Percentiles rank a stretch among this genome's conserved stretches.
Evolutionary conservation across 2,329 filamentous ascomycete species (phyloP).

Genomic region (Penicillium sp.): DNA sequence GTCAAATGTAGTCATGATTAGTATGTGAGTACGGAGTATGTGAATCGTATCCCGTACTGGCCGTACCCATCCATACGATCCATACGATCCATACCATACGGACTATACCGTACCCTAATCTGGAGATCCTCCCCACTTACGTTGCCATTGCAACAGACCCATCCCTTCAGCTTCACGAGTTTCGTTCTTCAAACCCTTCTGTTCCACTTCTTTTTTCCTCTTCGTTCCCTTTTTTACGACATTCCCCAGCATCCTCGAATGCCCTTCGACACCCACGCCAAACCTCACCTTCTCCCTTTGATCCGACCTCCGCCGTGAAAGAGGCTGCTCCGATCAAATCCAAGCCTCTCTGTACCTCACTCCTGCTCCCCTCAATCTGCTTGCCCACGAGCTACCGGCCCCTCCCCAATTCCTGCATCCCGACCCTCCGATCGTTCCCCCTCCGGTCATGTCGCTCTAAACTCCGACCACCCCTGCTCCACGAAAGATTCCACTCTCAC

Average conservation of each 20-base stretch:
- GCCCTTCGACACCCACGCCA: constrained; percentile 16
- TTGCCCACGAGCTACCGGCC: constrained; percentile 34
- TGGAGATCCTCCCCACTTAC: constrained; percentile 50
- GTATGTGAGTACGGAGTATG: too few species aligned
- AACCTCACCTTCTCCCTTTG: constrained; percentile 32
- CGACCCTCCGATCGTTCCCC: constrained; percentile 21
- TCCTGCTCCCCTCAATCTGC: constrained; percentile 20
- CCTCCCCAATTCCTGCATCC: constrained; percentile 29
- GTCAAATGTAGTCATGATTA: too few species aligned
- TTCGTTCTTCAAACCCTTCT: constrained; percentile 41
- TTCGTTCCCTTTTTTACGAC: constrained; percentile 33
- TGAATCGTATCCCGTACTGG: not conserved
- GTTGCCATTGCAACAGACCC: constrained; percentile 52
- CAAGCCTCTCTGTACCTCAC: constrained; percentile 14
- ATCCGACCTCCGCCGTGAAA: constrained; percentile 13
- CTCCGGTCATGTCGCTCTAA: constrained; percentile 41
- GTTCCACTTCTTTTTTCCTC: constrained; percentile 31
- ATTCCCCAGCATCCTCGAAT: constrained; percentile 32
- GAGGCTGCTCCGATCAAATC: constrained; percentile 4
- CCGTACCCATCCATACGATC: not conserved
- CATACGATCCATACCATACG: constrained; percentile 11
- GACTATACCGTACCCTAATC: constrained; percentile 31
- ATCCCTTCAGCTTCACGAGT: constrained; percentile 48
- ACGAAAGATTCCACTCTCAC: constrained; percentile 29
- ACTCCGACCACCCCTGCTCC: constrained; percentile 21